A percentile compares a stretch with the other conserved stretches of the same genome.
phyloP scores from a whole-genome alignment of 352 stramenopile species.

The Globisporangium radiosum region DNA sequence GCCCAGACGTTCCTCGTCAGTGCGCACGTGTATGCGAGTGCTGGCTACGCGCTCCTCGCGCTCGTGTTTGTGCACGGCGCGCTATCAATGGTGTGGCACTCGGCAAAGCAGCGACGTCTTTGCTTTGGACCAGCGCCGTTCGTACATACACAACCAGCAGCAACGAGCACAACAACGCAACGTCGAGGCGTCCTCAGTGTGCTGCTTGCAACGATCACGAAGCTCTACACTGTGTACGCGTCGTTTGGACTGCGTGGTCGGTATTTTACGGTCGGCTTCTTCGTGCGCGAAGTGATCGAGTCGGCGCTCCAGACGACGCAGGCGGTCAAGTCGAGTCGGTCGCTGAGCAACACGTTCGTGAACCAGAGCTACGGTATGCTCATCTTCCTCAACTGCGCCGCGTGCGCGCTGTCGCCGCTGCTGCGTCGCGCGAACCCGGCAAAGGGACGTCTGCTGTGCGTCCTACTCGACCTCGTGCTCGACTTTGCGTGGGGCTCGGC shows the following conservation, averaged over 20 bases:
- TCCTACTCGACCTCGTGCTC: conserved; percentile 16
- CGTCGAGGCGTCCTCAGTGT: not conserved
- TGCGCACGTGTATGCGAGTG: conserved; percentile 2
- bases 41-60: not conserved
- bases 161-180: not conserved
- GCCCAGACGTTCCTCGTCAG: conserved; percentile 6
- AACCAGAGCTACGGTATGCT: conserved; percentile 7
- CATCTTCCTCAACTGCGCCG: conserved; percentile 13
- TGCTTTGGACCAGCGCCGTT: conserved; percentile 2
- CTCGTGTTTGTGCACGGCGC: conserved; percentile 3
- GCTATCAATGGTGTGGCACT: conserved; percentile 10
- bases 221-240: not conserved
- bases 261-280: conserved; percentile 12
- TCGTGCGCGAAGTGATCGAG: conserved; percentile 15
- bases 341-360: conserved; percentile 6
- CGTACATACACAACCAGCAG: not conserved
- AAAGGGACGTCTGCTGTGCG: conserved; percentile 8
- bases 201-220: not conserved
- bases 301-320: conserved; percentile 21
- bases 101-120: not conserved
- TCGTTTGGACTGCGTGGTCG: conserved; percentile 10
- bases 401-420: conserved; percentile 18
- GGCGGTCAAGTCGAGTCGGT: conserved; percentile 16
- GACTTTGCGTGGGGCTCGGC: conserved; percentile 20
- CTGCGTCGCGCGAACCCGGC: conserved; percentile 1